These are phyloP conservation scores for Arxiozyma heterogenica DNA, from an alignment of 1,139 yeast genomes.

Conservation along the genomic window DNA sequence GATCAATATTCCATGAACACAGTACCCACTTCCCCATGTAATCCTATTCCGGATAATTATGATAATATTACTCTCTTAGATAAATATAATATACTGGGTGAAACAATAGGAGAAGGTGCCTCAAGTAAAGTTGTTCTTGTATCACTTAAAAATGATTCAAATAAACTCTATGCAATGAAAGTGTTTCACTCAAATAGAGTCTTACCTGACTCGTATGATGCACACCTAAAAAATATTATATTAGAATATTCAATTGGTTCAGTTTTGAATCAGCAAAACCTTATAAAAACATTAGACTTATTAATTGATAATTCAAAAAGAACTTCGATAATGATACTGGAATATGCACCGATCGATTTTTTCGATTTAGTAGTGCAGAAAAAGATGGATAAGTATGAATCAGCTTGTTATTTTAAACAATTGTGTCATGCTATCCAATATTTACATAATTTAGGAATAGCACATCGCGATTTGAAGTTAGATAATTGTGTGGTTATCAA, in stretches of 20 bases:
- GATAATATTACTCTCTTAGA: slow-evolving; percentile 22
- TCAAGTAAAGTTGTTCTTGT: slow-evolving; percentile 65
- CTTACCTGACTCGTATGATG: slow-evolving; percentile 23
- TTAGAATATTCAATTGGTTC: slow-evolving; percentile 62
- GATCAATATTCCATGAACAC: not conserved
- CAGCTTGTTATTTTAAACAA: slow-evolving; percentile 62
- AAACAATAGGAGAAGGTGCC: slow-evolving; percentile 63
- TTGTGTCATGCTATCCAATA: slow-evolving; percentile 51
- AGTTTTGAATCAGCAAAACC: slow-evolving; percentile 49
- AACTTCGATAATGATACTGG: slow-evolving; percentile 58
- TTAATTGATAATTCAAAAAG: slow-evolving; percentile 44
- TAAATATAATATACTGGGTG: slow-evolving; percentile 57
- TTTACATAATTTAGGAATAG: slow-evolving; percentile 58
- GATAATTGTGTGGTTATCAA: slow-evolving; percentile 67
- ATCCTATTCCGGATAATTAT: not conserved
- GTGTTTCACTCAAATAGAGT: slow-evolving; percentile 40
- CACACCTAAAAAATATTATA: slow-evolving; percentile 54
- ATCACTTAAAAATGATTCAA: slow-evolving; percentile 35
- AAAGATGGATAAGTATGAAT: slow-evolving; percentile 48
- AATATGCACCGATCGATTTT: slow-evolving; percentile 65
- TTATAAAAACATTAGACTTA: slow-evolving; percentile 57
- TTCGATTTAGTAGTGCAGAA: slow-evolving; percentile 73
- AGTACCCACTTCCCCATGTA: not conserved
- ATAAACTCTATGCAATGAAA: slow-evolving; percentile 57
- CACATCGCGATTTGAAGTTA: slow-evolving; percentile 67